Conservation (phyloP, 2,329 filamentous ascomycete genomes). For the Chalaropsis thielavioides region DNA sequence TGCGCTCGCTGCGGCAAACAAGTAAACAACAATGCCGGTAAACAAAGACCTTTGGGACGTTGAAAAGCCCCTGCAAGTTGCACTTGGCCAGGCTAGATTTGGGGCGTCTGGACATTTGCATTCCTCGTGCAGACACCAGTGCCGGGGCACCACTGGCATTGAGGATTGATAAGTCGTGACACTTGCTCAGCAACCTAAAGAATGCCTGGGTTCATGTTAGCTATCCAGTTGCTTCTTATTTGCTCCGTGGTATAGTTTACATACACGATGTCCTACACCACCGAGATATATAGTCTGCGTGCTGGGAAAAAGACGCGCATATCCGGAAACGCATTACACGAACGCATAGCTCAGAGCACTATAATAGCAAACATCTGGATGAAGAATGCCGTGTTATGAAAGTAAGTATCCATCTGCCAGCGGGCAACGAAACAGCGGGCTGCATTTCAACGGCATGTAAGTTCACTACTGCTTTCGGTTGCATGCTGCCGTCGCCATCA, state of each 20-base stretch:
- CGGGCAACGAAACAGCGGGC: background rate
- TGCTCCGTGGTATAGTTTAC: background rate
- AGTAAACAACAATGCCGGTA: background rate
- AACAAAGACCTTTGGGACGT: background rate
- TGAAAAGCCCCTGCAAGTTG: background rate
- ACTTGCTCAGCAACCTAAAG: background rate
- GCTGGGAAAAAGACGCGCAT: background rate
- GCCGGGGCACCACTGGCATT: background rate
- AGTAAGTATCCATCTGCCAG: background rate
- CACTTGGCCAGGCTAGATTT: background rate
- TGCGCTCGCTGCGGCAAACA: background rate
- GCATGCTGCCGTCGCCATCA: background rate
- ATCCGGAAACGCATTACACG: background rate
- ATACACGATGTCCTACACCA: background rate
- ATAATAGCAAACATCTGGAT: too few relatives aligned
- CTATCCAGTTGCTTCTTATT: background rate
- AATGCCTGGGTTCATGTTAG: background rate
- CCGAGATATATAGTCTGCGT: background rate
- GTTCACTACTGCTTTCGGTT: background rate
- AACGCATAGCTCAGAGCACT: background rate
- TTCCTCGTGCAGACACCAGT: background rate
- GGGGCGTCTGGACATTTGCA: background rate
- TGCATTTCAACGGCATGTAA: background rate
- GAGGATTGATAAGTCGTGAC: background rate
- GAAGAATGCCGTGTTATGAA: background rate